Evolutionary conservation across 805 yeast genomes (phyloP).

Genomic region (Saccharomyces eubayanus): DNA sequence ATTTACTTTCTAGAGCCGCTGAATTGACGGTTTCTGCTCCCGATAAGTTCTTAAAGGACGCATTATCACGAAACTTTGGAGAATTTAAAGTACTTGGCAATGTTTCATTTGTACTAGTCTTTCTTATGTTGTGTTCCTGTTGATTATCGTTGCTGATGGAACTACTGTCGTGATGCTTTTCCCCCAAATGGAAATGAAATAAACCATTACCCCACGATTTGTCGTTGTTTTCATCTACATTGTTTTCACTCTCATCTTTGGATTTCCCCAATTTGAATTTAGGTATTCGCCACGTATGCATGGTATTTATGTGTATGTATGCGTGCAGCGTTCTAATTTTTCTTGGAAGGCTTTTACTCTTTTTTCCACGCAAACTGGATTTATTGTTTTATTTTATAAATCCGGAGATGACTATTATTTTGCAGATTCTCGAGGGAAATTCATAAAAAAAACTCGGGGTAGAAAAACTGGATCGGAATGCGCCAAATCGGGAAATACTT

Average conservation of each 20-base stretch:
- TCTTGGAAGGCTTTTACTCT: background rate
- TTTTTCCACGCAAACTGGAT: background rate
- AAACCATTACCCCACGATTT: background rate
- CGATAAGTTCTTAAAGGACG: background rate
- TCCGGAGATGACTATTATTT: background rate
- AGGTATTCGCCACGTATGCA: conserved; percentile 26
- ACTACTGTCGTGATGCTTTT: background rate
- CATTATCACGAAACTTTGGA: background rate
- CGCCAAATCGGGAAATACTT: background rate
- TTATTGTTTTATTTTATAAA: background rate
- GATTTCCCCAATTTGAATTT: conserved; percentile 22
- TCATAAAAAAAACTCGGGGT: background rate
- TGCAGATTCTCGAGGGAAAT: background rate
- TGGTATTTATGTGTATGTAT: conserved; percentile 1
- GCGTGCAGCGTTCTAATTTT: background rate
- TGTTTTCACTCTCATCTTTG: conserved; percentile 18
- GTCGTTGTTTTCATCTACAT: conserved; percentile 1
- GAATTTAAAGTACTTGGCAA: background rate
- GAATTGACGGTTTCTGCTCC: background rate
- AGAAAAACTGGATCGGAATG: background rate
- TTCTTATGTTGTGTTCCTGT: background rate
- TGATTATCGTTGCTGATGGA: background rate
- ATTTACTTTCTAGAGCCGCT: background rate
- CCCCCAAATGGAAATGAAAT: conserved; percentile 2
- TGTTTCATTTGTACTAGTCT: background rate